These are phyloP conservation scores for Arthroderma sp. DNA, from an alignment of 2,329 filamentous ascomycete species.

Conservation along the genomic window DNA sequence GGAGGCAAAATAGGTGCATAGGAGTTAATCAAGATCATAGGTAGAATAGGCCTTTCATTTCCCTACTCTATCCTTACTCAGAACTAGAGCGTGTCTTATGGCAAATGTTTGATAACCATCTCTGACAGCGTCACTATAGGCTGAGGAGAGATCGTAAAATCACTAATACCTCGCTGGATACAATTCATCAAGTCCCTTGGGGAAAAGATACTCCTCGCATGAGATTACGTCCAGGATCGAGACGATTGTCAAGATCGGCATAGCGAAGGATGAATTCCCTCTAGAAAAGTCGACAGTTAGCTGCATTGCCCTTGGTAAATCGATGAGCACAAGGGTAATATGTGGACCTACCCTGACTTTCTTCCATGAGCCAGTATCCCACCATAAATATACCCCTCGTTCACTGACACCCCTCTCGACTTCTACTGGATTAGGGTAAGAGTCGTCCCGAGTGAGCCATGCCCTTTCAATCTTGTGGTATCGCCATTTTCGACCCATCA, in stretches of 20 bases:
- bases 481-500: slow-evolving; percentile 42
- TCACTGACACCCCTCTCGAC: slow-evolving; percentile 36
- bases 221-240: slow-evolving; percentile 27
- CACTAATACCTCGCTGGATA: background rate
- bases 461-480: slow-evolving; percentile 41
- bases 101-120: too few species aligned
- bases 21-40: too few species aligned
- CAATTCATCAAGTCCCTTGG: slow-evolving; percentile 10
- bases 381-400: slow-evolving; percentile 39
- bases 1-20: too few species aligned
- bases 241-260: slow-evolving; percentile 36
- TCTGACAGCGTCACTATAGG: too few species aligned
- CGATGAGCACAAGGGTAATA: background rate
- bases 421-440: slow-evolving; percentile 35
- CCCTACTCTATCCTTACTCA: too few species aligned
- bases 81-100: too few species aligned
- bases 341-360: slow-evolving; percentile 31
- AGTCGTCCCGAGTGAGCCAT: slow-evolving; percentile 38
- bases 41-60: too few species aligned
- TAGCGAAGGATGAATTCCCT: slow-evolving; percentile 38
- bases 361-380: slow-evolving; percentile 38
- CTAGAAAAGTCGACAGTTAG: slow-evolving; percentile 13
- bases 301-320: background rate
- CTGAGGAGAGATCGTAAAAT: too few species aligned
- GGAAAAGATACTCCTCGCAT: slow-evolving; percentile 24